Base-by-base conservation (phyloP, 495 filamentous ascomycete genomes). In the Neurospora cerealis region DNA sequence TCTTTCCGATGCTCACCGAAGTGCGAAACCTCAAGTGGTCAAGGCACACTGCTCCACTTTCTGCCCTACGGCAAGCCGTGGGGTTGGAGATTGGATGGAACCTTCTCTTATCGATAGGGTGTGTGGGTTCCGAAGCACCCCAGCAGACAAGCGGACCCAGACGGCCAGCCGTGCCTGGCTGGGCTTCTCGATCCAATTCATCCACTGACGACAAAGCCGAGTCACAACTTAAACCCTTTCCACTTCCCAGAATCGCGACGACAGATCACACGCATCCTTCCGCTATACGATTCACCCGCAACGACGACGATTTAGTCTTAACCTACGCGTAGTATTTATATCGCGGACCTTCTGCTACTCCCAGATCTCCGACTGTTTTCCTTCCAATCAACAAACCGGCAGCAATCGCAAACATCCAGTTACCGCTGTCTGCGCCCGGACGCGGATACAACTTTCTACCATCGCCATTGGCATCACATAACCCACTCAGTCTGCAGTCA, bases 401-500 rank as follows among this genome's bases (percentile, higher is more conserved):
- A 34, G 7, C 15, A 66, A 19, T 5, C 54, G 28, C 54, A 4
- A 66, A 66, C 28, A 3, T 66, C 15, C 15, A 32, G 13, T 66
- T 66, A 34, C 54, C 54, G 28, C 54, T 19, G 54, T 32, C 54
- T 62, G 54, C 28, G 24, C 54, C 54, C 32, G 17, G 28, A 34
- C 54, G 54, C 54, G 28, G 13, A 66, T 66, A 66, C 54, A 17
- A 0, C 6, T n/a, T 32, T 54, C 70, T 11, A 46, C 21, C 38
- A 13, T 37, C 13, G 32, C 54, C 19, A 28, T 72, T 19, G 17
- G 19, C 19, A 69, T 28, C 15, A 9, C 32, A 34, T 24, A 34
- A 36, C 19, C 19, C 34, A 19, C 54, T 66, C 54, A 66, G 28
- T 34, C 28, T 17, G 11, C 69, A 60, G 78, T 78, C 69, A 93